phyloP scores from a whole-genome alignment of 129 eudicot genomes.

The Erigeron canadensis region DNA sequence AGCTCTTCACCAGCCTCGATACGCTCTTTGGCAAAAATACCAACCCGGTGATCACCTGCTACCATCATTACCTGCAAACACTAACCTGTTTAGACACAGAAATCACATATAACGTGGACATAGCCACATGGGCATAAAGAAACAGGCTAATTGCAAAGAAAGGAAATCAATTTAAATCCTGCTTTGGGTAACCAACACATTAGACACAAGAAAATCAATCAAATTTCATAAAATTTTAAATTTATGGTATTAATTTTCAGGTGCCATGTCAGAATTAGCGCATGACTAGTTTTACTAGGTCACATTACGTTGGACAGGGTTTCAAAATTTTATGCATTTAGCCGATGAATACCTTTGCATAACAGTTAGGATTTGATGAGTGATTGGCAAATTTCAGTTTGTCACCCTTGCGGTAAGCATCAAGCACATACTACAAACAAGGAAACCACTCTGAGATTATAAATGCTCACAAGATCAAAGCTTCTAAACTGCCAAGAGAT shows the following conservation, averaged over 20 bases:
- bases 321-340: not conserved
- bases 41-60: slow-evolving; percentile 97
- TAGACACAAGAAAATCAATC: not conserved
- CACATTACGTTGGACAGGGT: not conserved
- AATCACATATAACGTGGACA: slow-evolving; percentile 1
- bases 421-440: slow-evolving; percentile 75
- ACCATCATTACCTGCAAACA: slow-evolving; percentile 79
- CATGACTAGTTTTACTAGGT: not conserved
- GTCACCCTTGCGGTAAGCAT: slow-evolving; percentile 98
- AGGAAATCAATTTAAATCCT: not conserved
- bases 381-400: slow-evolving; percentile 95
- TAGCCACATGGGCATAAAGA: not conserved
- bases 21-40: slow-evolving; percentile 84
- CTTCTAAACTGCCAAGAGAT: not conserved
- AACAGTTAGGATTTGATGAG: slow-evolving; percentile 91
- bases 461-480: slow-evolving; percentile 5
- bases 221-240: not conserved
- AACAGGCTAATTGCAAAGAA: not conserved
- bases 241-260: not conserved
- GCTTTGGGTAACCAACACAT: slow-evolving; percentile 1
- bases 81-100: slow-evolving; percentile 16
- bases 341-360: slow-evolving; percentile 58
- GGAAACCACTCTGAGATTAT: slow-evolving; percentile 10
- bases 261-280: not conserved
- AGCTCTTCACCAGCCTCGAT: slow-evolving; percentile 90